Conservation (phyloP, 768 basidiomycete genomes). For the Boletus rubroflammeus region DNA sequence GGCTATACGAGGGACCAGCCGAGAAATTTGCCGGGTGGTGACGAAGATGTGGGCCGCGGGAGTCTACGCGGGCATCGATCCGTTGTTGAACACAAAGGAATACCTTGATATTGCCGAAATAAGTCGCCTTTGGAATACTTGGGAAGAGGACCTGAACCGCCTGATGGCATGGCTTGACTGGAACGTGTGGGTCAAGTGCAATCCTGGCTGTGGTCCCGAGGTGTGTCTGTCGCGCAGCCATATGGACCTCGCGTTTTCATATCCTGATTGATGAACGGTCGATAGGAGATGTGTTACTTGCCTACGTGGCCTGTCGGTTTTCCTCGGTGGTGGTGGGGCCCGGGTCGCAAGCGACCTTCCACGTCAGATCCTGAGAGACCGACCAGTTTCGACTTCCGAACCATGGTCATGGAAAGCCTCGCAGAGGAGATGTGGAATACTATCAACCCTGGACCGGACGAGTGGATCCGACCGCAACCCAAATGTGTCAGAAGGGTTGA, state of each 20-base stretch:
- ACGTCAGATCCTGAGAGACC: background rate
- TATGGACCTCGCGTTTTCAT: background rate
- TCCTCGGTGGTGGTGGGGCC: background rate
- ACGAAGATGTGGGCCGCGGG: conserved; percentile 49
- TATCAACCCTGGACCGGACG: background rate
- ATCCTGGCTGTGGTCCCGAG: conserved; percentile 43
- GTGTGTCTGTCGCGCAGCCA: conserved; percentile 28
- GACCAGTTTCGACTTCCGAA: background rate
- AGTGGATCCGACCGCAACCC: conserved; percentile 23
- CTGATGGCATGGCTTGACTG: conserved; percentile 54
- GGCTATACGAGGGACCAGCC: conserved; percentile 32
- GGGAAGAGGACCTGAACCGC: conserved; percentile 33
- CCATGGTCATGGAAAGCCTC: background rate
- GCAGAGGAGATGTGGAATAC: background rate
- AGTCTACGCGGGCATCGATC: conserved; percentile 17
- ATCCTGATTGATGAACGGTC: background rate
- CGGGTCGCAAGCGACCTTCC: background rate
- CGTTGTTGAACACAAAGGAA: background rate
- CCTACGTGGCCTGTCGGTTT: conserved; percentile 24
- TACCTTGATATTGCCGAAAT: background rate
- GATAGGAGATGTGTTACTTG: conserved; percentile 27
- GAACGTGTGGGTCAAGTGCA: conserved; percentile 48
- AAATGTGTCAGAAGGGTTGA: conserved; percentile 14
- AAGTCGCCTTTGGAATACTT: conserved; percentile 20
- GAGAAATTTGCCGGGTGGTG: conserved; percentile 45